phyloP scores from a whole-genome alignment of 805 yeast genomes.

The Teunomyces cretensis region DNA sequence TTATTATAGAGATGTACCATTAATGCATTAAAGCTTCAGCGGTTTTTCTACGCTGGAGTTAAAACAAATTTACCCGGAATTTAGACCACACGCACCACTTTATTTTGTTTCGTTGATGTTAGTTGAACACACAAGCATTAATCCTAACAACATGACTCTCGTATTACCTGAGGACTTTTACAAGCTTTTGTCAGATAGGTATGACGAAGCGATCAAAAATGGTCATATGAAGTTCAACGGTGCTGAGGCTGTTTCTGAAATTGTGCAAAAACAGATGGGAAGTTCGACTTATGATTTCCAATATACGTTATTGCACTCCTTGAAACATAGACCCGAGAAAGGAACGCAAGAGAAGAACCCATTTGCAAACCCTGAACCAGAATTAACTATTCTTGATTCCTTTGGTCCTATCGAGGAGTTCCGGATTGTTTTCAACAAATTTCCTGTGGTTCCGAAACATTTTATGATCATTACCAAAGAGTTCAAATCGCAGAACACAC shows the following conservation, averaged over 20 bases:
- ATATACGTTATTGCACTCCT: constrained; percentile 33
- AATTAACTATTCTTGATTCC: constrained; percentile 57
- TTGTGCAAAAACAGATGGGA: constrained; percentile 20
- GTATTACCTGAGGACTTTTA: constrained; percentile 40
- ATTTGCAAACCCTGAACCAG: constrained; percentile 77
- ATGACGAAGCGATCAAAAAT: constrained; percentile 46
- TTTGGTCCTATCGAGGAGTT: constrained; percentile 52
- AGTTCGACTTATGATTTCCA: constrained; percentile 20
- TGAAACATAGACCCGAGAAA: constrained; percentile 39
- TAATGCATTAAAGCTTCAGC: background rate
- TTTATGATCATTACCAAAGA: constrained; percentile 74
- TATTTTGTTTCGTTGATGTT: background rate
- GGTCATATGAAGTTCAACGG: constrained; percentile 54
- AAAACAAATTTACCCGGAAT: background rate
- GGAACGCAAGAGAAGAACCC: constrained; percentile 57
- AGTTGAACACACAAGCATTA: background rate
- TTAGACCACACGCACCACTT: background rate
- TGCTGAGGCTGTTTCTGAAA: constrained; percentile 36
- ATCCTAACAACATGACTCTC: constrained; percentile 15
- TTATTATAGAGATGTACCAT: background rate
- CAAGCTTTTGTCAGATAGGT: constrained; percentile 36
- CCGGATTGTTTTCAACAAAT: constrained; percentile 77
- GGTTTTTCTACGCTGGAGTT: background rate
- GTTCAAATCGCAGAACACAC: constrained; percentile 68
- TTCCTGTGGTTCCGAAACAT: constrained; percentile 79